Evolutionary conservation across 352 stramenopile genomes (phyloP).

Genomic region (Phytophthora ramorum): DNA sequence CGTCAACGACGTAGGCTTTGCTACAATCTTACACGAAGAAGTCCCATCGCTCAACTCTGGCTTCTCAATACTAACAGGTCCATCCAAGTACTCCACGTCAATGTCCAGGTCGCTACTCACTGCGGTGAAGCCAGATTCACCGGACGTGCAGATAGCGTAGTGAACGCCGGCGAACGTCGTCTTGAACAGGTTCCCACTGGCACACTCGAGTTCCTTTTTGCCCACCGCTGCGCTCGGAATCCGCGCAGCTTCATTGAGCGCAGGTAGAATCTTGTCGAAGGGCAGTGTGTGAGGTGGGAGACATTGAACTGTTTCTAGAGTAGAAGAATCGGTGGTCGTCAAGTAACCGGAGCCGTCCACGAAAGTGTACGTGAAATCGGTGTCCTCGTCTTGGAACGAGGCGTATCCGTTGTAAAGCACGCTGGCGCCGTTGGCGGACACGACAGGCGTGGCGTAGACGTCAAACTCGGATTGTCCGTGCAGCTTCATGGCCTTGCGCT

Average conservation of each 20-base stretch:
- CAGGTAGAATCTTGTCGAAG: slow-evolving; percentile 38
- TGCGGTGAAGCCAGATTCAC: slow-evolving; percentile 33
- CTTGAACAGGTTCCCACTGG: slow-evolving; percentile 37
- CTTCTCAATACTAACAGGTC: slow-evolving; percentile 10
- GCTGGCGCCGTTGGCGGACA: slow-evolving; percentile 9
- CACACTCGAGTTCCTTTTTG: slow-evolving; percentile 27
- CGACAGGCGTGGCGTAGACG: slow-evolving; percentile 39
- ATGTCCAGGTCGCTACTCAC: slow-evolving; percentile 46
- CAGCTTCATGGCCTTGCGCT: slow-evolving; percentile 35
- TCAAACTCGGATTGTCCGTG: slow-evolving; percentile 42
- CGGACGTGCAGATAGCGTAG: slow-evolving; percentile 40
- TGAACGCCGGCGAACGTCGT: slow-evolving; percentile 36
- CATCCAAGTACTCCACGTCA: slow-evolving; percentile 31
- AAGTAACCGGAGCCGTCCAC: slow-evolving; percentile 33
- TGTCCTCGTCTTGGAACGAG: slow-evolving; percentile 21
- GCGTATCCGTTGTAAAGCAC: slow-evolving; percentile 43
- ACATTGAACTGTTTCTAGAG: slow-evolving; percentile 22
- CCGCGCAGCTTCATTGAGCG: slow-evolving; percentile 21
- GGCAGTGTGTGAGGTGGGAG: slow-evolving; percentile 26
- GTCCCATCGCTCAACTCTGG: slow-evolving; percentile 11
- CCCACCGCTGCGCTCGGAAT: slow-evolving; percentile 33
- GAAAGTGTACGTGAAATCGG: slow-evolving; percentile 31
- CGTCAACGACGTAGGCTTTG: slow-evolving; percentile 14
- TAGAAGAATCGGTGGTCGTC: not conserved
- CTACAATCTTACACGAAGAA: slow-evolving; percentile 11